Conservation (phyloP, 78 protist species). For the Chrysochromulina tobinii region DNA sequence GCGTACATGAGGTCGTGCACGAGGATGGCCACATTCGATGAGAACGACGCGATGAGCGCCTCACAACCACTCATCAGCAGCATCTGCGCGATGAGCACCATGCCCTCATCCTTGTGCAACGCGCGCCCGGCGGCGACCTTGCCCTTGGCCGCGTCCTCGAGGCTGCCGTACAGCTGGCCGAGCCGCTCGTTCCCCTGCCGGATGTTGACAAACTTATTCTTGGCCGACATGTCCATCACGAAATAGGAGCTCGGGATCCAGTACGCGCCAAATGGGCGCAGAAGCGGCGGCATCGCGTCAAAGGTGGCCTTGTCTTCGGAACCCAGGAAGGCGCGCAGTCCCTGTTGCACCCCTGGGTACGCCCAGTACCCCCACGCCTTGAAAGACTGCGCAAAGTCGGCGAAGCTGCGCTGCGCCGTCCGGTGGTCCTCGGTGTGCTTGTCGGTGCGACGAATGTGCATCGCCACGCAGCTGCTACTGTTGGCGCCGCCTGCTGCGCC, state of each 20-base stretch:
- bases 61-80: not conserved
- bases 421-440: not conserved
- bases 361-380: not conserved
- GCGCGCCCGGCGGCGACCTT: not conserved
- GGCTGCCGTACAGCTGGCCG: not conserved
- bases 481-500: not conserved
- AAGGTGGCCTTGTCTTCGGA: constrained; percentile 3
- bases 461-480: not conserved
- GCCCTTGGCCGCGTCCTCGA: not conserved
- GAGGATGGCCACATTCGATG: not conserved
- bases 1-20: not conserved
- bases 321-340: not conserved
- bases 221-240: not conserved
- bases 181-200: not conserved
- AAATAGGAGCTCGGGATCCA: not conserved
- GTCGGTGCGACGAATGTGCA: not conserved
- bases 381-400: not conserved
- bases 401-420: not conserved
- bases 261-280: not conserved
- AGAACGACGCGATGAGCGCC: not conserved
- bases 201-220: not conserved
- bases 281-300: not conserved
- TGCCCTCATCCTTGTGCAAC: constrained; percentile 15
- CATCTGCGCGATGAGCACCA: not conserved
- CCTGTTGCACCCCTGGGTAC: not conserved